Evolutionary conservation across 1,284 basidiomycete genomes (phyloP).

Genomic region (Trametes polyzona): DNA sequence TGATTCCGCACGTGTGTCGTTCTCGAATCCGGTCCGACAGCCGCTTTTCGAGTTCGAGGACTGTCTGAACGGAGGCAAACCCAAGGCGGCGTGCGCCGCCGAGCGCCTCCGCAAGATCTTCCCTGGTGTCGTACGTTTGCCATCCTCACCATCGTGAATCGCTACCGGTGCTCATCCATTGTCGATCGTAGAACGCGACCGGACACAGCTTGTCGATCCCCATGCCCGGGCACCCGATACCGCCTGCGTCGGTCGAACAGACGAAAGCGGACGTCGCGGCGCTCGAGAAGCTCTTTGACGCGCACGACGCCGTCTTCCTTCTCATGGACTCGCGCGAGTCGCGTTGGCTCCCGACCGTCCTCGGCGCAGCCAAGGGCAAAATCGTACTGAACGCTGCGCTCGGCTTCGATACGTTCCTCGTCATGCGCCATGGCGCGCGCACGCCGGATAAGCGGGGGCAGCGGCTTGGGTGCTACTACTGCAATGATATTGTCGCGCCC

Average conservation of each 20-base stretch:
- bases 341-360: constrained; percentile 92
- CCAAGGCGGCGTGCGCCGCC: constrained; percentile 93
- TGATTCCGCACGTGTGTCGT: constrained; percentile 90
- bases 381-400: constrained; percentile 95
- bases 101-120: constrained; percentile 87
- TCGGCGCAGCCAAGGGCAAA: constrained; percentile 86
- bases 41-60: constrained; percentile 96
- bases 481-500: constrained; percentile 97
- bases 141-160: neutral
- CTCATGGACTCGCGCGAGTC: constrained; percentile 99
- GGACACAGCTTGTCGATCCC: constrained; percentile 85
- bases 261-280: constrained; percentile 68
- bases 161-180: neutral
- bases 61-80: constrained; percentile 91
- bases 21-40: constrained; percentile 96
- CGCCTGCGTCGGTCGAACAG: constrained; percentile 57
- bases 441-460: constrained; percentile 40
- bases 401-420: constrained; percentile 95
- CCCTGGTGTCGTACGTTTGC: constrained; percentile 86
- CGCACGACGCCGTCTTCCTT: constrained; percentile 90
- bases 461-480: constrained; percentile 93
- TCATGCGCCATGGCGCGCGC: constrained; percentile 93
- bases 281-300: constrained; percentile 79
- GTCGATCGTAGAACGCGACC: constrained; percentile 70
- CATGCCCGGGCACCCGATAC: constrained; percentile 97